These are phyloP conservation scores for Umbelopsis vinacea DNA, from an alignment of 192 early-diverging fungal genomes.

Conservation along the genomic window DNA sequence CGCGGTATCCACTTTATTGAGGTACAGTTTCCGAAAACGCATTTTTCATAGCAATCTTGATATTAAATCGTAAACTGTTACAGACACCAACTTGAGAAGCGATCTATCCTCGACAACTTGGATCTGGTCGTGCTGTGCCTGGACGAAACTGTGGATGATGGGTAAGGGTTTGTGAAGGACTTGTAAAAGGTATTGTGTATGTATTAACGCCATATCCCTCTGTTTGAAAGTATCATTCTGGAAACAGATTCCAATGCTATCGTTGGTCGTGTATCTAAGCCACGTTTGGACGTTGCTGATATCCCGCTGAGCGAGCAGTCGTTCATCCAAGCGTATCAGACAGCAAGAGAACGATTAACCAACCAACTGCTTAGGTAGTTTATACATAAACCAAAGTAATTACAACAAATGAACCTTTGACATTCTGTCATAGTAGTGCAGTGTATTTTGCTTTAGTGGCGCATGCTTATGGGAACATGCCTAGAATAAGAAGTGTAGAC, in stretches of 20 bases:
- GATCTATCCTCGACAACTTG: conserved; percentile 86
- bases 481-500: neutral
- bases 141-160: conserved; percentile 96
- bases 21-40: conserved; percentile 42
- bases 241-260: conserved; percentile 80
- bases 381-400: conserved; percentile 25
- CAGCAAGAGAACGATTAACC: conserved; percentile 76
- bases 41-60: too few relatives aligned
- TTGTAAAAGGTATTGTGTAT: neutral
- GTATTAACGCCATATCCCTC: neutral
- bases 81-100: conserved; percentile 91
- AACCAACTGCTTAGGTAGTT: conserved; percentile 63
- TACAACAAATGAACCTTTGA: neutral
- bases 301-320: conserved; percentile 81
- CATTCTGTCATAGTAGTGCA: neutral
- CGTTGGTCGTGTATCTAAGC: conserved; percentile 78
- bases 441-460: neutral
- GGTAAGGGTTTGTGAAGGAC: conserved; percentile 52
- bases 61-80: neutral
- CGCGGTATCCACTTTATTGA: conserved; percentile 81
- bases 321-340: conserved; percentile 74
- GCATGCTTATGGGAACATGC: neutral
- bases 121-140: conserved; percentile 90
- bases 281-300: conserved; percentile 70
- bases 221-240: conserved; percentile 61